Conservation (phyloP, 2,329 filamentous ascomycete genomes). For the Apiospora rasikravindrae region DNA sequence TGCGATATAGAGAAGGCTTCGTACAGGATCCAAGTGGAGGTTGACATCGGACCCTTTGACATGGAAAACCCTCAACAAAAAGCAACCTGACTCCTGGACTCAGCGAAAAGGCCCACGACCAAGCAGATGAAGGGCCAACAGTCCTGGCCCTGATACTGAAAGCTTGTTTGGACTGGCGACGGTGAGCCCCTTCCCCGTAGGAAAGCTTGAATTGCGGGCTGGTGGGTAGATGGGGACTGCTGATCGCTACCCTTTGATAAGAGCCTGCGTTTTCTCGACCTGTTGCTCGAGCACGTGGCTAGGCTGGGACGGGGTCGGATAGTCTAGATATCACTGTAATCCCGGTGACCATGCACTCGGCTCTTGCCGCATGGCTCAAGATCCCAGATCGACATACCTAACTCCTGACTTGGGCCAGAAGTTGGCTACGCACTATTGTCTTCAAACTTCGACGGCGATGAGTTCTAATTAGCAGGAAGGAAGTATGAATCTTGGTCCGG, state of each 20-base stretch:
- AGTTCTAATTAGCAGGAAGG: too few species aligned
- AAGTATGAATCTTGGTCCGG: neutral
- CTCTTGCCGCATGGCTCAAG: neutral
- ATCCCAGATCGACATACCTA: neutral
- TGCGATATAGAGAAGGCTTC: too few species aligned
- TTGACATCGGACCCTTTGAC: too few species aligned
- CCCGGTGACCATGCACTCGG: neutral
- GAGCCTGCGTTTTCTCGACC: neutral
- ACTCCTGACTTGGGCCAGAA: neutral
- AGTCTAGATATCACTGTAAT: neutral
- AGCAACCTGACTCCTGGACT: too few species aligned
- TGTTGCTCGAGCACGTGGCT: neutral
- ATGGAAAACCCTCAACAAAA: too few species aligned
- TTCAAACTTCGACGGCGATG: neutral
- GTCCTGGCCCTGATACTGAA: neutral
- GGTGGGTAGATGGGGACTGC: neutral
- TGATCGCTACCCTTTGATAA: neutral
- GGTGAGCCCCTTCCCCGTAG: neutral
- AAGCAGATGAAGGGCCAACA: too few species aligned
- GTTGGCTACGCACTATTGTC: too few species aligned
- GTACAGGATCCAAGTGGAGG: too few species aligned
- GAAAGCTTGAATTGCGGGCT: neutral
- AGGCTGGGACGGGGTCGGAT: neutral
- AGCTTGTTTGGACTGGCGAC: neutral
- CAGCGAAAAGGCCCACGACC: too few species aligned